A percentile compares a stretch with the other conserved stretches of the same genome.
phyloP scores from a whole-genome alignment of 108 stramenopile species.

The Cyclotella baltica region DNA sequence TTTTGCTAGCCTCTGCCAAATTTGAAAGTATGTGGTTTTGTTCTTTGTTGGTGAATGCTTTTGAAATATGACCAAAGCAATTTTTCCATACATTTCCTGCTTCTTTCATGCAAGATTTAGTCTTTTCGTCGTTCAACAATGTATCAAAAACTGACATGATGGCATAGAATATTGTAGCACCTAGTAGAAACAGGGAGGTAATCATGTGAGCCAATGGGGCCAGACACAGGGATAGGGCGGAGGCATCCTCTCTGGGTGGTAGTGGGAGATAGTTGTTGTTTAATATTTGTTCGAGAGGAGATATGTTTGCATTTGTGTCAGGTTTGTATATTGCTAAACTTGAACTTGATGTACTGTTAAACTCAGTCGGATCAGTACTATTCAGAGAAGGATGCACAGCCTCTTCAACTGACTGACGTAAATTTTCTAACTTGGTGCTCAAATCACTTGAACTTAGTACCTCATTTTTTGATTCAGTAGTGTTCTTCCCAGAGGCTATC shows the following conservation, averaged over 20 bases:
- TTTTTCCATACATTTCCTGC: slow-evolving; percentile 18
- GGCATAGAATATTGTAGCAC: slow-evolving; percentile 27
- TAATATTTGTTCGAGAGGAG: background rate
- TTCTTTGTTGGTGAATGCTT: background rate
- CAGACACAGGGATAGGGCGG: slow-evolving; percentile 23
- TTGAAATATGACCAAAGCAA: slow-evolving; percentile 33
- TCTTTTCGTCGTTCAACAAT: slow-evolving; percentile 40
- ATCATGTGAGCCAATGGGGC: slow-evolving; percentile 48
- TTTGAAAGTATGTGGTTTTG: slow-evolving; percentile 2
- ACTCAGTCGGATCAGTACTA: background rate
- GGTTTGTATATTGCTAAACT: background rate
- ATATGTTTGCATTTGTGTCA: background rate
- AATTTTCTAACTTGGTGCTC: background rate
- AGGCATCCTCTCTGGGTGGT: slow-evolving; percentile 44
- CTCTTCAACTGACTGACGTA: background rate
- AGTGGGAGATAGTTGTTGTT: slow-evolving; percentile 48
- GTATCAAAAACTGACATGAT: slow-evolving; percentile 37
- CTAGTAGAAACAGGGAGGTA: slow-evolving; percentile 29
- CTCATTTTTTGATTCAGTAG: background rate
- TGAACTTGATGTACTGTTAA: too few relatives aligned
- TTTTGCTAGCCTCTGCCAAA: slow-evolving; percentile 22
- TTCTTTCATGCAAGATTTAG: slow-evolving; percentile 30
- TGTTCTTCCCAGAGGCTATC: background rate
- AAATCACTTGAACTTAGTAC: too few relatives aligned
- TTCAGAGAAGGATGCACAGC: background rate